Evolutionary conservation across 768 basidiomycete species (phyloP).

Genomic region (Rubroboletus pulcherrimus): DNA sequence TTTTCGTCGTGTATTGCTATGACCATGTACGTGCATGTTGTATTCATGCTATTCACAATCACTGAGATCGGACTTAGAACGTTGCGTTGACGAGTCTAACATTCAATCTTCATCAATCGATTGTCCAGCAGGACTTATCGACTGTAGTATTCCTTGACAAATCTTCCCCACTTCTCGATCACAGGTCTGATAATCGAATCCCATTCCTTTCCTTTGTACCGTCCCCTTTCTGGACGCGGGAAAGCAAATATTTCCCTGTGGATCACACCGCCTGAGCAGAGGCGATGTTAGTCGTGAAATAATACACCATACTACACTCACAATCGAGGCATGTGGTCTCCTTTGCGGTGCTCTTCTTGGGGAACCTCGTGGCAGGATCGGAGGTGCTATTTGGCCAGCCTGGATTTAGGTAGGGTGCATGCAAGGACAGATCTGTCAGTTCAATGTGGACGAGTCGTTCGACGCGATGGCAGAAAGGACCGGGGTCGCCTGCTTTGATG

Average conservation of each 20-base stretch:
- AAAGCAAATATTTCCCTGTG: conserved; percentile 85
- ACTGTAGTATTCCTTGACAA: conserved; percentile 39
- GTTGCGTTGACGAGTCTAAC: neutral
- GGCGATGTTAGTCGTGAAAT: conserved; percentile 5
- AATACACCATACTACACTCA: conserved; percentile 25
- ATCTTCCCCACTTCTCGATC: conserved; percentile 74
- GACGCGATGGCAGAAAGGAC: conserved; percentile 66
- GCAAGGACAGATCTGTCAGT: conserved; percentile 61
- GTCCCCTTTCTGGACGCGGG: conserved; percentile 47
- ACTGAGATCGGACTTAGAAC: neutral
- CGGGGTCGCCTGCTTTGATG: conserved; percentile 57
- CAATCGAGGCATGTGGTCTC: conserved; percentile 41
- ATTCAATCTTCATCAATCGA: neutral
- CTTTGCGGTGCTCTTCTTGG: conserved; percentile 19
- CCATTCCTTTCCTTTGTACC: conserved; percentile 66
- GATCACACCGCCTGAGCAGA: conserved; percentile 43
- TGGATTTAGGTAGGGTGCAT: conserved; percentile 56
- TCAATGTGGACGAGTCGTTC: conserved; percentile 82
- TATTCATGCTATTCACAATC: neutral
- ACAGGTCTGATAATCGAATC: conserved; percentile 70
- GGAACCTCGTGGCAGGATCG: conserved; percentile 11
- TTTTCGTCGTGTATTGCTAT: neutral
- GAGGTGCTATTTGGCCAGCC: conserved; percentile 40
- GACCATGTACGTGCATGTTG: neutral
- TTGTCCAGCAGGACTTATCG: conserved; percentile 9